Percentiles rank a stretch among this genome's conserved stretches.
phyloP scores from a whole-genome alignment of 164 flowering plant species.

The Amborella trichopoda region DNA sequence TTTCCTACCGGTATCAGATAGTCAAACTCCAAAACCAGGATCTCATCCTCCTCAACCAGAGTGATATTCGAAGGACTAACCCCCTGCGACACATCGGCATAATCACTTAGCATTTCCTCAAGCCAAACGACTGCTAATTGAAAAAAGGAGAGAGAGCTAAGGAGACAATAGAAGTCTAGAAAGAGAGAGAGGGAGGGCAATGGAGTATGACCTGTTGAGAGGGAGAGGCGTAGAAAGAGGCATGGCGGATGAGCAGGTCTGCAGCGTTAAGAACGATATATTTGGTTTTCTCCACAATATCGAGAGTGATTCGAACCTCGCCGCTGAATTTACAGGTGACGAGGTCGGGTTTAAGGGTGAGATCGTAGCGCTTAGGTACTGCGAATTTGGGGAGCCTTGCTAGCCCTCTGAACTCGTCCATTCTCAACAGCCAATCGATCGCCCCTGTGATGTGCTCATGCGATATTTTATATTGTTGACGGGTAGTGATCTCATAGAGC shows the following conservation, averaged over 20 bases:
- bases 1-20: constrained; percentile 23
- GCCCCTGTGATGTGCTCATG: too few species aligned
- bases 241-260: constrained; percentile 26
- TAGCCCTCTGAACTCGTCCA: constrained; percentile 46
- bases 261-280: constrained; percentile 56
- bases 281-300: constrained; percentile 29
- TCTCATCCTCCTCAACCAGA: constrained; percentile 46
- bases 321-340: constrained; percentile 48
- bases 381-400: constrained; percentile 49
- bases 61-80: constrained; percentile 23
- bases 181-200: too few species aligned
- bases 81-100: too few species aligned
- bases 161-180: too few species aligned
- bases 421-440: too few species aligned
- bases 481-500: too few species aligned
- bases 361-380: constrained; percentile 49
- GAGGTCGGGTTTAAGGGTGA: constrained; percentile 47
- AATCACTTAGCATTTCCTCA: too few species aligned
- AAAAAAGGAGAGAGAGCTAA: too few species aligned
- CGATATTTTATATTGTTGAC: too few species aligned
- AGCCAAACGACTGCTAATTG: not conserved
- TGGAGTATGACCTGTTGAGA: too few species aligned
- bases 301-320: constrained; percentile 25
- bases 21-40: constrained; percentile 33
- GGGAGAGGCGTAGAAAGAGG: too few species aligned